A percentile compares a stretch with the other conserved stretches of the same genome.
These are phyloP conservation scores for Juncus effusus DNA, from an alignment of 176 grass and related monocot species.

Conservation along the genomic window DNA sequence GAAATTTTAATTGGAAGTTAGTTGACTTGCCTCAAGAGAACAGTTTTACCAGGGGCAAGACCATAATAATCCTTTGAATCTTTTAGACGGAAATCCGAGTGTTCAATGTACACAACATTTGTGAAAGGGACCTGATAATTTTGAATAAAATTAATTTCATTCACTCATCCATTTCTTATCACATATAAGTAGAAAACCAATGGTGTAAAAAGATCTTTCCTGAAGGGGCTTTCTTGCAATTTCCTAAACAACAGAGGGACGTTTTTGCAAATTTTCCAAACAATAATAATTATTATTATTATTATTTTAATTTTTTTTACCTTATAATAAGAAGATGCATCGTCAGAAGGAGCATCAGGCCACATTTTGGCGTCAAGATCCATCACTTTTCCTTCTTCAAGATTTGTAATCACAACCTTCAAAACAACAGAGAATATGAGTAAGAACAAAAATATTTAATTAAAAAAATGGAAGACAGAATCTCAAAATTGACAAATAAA, in stretches of 20 bases:
- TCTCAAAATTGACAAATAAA: neutral
- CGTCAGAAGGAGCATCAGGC: constrained; percentile 92
- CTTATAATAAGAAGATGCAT: constrained; percentile 81
- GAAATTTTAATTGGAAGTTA: neutral
- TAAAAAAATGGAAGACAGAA: neutral
- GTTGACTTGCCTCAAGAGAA: constrained; percentile 17
- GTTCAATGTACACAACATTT: constrained; percentile 24
- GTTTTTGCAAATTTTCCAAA: too few species aligned
- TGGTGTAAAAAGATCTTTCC: too few species aligned
- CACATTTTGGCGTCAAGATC: constrained; percentile 95
- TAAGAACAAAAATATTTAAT: neutral
- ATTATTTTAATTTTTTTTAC: constrained; percentile 27
- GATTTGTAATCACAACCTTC: constrained; percentile 93
- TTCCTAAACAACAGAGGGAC: too few species aligned
- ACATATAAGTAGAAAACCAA: neutral
- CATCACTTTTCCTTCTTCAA: constrained; percentile 65
- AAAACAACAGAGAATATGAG: neutral
- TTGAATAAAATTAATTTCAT: neutral
- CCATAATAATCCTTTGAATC: constrained; percentile 31
- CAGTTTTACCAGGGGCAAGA: constrained; percentile 30
- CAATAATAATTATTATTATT: too few species aligned
- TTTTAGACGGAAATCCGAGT: constrained; percentile 25
- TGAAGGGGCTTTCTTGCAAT: too few species aligned
- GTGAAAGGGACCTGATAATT: constrained; percentile 25
- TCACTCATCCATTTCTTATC: neutral